A percentile compares a stretch with the other conserved stretches of the same genome.
Conservation (phyloP, 2,329 filamentous ascomycete genomes). For the Colletotrichum caudatum region DNA sequence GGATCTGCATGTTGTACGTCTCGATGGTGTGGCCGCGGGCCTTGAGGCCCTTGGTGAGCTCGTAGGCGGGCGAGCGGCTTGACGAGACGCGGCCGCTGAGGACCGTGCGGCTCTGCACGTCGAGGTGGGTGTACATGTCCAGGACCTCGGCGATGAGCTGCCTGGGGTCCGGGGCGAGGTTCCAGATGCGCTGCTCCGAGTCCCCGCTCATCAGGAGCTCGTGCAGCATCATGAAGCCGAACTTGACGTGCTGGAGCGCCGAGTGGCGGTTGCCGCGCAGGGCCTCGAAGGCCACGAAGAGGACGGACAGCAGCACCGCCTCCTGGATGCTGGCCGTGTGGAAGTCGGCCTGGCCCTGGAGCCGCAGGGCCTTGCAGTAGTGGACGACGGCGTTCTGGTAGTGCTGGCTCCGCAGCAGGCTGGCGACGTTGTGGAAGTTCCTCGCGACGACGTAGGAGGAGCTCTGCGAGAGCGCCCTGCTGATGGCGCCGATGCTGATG, state of each 20-base stretch:
- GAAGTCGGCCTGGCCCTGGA: conserved; percentile 53
- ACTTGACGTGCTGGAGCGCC: conserved; percentile 55
- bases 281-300: conserved; percentile 58
- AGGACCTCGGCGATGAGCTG: conserved; percentile 38
- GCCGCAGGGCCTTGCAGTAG: conserved; percentile 56
- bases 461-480: conserved; percentile 46
- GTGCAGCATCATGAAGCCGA: conserved; percentile 49
- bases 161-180: conserved; percentile 36
- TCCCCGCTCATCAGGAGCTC: conserved; percentile 21
- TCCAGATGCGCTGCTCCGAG: conserved; percentile 29
- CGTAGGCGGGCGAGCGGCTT: conserved; percentile 28
- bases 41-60: conserved; percentile 31
- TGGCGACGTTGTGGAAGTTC: conserved; percentile 30
- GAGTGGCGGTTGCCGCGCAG: conserved; percentile 55
- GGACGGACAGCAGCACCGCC: conserved; percentile 54
- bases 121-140: conserved; percentile 37
- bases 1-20: conserved; percentile 39
- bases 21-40: conserved; percentile 34
- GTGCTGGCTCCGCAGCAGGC: conserved; percentile 39
- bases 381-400: conserved; percentile 56
- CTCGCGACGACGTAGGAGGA: conserved; percentile 28
- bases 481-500: conserved; percentile 56
- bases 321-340: conserved; percentile 54
- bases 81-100: conserved; percentile 26
- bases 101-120: conserved; percentile 37